Evolutionary conservation across 352 stramenopile genomes (phyloP).

Genomic region (Aphanomyces astaci): DNA sequence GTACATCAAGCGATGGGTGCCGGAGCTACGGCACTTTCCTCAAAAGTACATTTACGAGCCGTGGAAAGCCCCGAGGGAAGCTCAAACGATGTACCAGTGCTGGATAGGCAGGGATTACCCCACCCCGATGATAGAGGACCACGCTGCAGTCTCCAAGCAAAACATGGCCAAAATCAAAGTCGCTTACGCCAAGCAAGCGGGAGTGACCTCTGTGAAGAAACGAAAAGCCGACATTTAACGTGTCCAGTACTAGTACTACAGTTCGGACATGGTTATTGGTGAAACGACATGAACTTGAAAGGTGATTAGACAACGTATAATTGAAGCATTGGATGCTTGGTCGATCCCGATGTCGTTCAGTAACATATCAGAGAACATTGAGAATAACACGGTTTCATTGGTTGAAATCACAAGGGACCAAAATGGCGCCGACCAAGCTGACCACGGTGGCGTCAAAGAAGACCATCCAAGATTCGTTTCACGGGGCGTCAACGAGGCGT

Average conservation of each 20-base stretch:
- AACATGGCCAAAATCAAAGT: constrained; percentile 88
- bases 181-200: constrained; percentile 50
- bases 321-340: neutral
- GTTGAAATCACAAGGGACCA: neutral
- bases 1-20: constrained; percentile 91
- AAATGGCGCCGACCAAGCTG: neutral
- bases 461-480: neutral
- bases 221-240: neutral
- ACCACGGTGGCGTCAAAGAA: neutral
- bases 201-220: neutral
- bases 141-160: constrained; percentile 83
- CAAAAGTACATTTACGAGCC: constrained; percentile 97
- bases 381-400: neutral
- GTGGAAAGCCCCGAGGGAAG: constrained; percentile 89
- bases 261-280: too few species aligned
- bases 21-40: constrained; percentile 85
- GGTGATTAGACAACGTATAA: neutral
- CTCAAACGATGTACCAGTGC: constrained; percentile 79
- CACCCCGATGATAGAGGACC: constrained; percentile 91
- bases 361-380: neutral
- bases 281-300: neutral
- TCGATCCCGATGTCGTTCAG: neutral
- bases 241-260: too few species aligned
- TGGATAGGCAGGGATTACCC: constrained; percentile 92
- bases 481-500: neutral